Conservation (phyloP, 2,329 filamentous ascomycete species). For the Cladobotryum mycophilum region DNA sequence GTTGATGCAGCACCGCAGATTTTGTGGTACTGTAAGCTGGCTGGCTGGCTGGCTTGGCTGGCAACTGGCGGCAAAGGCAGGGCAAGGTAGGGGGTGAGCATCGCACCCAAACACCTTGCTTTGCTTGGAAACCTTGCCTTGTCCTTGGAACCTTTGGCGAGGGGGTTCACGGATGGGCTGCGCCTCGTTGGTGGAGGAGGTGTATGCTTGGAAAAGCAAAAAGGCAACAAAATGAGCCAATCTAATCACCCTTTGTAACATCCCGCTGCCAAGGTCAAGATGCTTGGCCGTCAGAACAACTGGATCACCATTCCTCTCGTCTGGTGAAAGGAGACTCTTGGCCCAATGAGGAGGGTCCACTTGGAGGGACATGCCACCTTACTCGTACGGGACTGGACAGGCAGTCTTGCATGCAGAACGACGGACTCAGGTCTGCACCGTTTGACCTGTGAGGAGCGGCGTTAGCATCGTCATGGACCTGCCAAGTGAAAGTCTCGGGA, state of each 20-base stretch:
- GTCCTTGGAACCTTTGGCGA: no score
- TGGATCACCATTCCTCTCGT: neutral
- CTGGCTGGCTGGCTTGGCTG: no score
- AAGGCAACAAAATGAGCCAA: neutral
- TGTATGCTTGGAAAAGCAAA: neutral
- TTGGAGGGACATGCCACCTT: neutral
- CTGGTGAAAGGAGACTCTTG: no score
- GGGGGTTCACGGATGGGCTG: neutral
- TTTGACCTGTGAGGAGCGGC: slow-evolving; percentile 1
- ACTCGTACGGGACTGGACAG: neutral
- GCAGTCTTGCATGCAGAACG: no score
- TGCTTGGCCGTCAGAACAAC: neutral
- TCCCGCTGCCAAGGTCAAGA: slow-evolving; percentile 1
- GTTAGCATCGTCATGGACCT: neutral
- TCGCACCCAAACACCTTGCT: no score
- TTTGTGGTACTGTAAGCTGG: no score
- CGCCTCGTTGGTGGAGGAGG: slow-evolving; percentile 9
- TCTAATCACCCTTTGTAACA: neutral
- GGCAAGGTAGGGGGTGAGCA: no score
- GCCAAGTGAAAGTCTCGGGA: slow-evolving; percentile 4
- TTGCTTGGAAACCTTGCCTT: no score
- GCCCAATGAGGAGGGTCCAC: neutral
- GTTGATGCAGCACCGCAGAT: no score
- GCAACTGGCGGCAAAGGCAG: no score
- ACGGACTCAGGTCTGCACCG: neutral